Evolutionary conservation across 352 stramenopile species (phyloP).

Genomic region (Pythium sukuiense): DNA sequence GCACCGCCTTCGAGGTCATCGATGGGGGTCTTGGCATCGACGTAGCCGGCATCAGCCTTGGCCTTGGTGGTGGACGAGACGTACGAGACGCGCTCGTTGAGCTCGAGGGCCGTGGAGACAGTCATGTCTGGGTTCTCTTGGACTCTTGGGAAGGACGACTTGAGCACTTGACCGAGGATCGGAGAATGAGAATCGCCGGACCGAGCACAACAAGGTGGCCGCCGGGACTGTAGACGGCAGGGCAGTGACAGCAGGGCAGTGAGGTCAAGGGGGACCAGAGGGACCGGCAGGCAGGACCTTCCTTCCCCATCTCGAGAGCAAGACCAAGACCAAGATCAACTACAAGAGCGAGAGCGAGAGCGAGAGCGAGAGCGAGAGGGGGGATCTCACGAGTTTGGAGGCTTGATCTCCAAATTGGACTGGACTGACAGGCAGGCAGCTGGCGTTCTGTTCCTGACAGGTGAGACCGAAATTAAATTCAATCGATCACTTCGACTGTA

Average conservation of each 20-base stretch:
- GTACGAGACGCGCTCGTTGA: conserved; percentile 21
- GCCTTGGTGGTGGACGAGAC: conserved; percentile 13
- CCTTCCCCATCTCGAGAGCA: no score
- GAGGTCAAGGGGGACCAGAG: no score
- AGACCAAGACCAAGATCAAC: no score
- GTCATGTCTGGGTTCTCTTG: not conserved
- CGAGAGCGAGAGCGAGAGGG: not conserved
- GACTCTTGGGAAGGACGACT: not conserved
- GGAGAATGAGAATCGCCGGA: conserved; percentile 15
- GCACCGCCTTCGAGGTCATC: conserved; percentile 38
- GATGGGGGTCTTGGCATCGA: conserved; percentile 20
- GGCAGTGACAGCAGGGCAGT: not conserved
- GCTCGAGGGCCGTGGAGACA: not conserved
- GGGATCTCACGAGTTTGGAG: not conserved
- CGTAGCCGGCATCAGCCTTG: conserved; percentile 14
- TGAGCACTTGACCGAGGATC: conserved; percentile 4
- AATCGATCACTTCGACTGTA: not conserved
- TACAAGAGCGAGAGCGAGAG: no score
- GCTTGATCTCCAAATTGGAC: no score
- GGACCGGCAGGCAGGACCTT: no score
- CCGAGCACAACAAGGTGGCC: no score
- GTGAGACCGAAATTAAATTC: conserved; percentile 1
- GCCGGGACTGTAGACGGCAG: no score
- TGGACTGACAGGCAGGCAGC: not conserved
- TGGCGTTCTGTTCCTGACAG: conserved; percentile 2